Evolutionary conservation across 306 rosid species (phyloP).

Genomic region (Citrullus colocynthis): DNA sequence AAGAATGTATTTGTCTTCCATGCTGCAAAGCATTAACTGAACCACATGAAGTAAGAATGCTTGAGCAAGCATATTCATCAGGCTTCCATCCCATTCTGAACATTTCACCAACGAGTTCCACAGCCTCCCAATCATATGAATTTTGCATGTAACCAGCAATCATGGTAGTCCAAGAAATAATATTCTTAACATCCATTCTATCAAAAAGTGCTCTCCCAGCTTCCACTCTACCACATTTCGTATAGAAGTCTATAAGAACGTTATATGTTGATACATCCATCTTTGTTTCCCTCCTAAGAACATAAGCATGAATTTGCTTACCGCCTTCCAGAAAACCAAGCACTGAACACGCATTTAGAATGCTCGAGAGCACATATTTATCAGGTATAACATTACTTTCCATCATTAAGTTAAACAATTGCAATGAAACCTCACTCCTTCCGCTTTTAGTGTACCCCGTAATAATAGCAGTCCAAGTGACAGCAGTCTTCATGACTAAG

Average conservation of each 20-base stretch:
- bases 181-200: constrained; percentile 33
- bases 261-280: constrained; percentile 60
- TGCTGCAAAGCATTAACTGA: constrained; percentile 39
- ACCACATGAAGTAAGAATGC: constrained; percentile 79
- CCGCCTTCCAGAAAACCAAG: constrained; percentile 58
- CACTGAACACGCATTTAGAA: constrained; percentile 64
- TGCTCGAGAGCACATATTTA: constrained; percentile 61
- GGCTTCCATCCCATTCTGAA: constrained; percentile 40
- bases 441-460: constrained; percentile 57
- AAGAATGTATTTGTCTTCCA: constrained; percentile 78
- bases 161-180: constrained; percentile 86
- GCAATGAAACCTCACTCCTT: constrained; percentile 50
- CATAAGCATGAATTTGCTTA: constrained; percentile 69
- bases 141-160: constrained; percentile 90
- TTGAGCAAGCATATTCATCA: constrained; percentile 68
- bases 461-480: constrained; percentile 78
- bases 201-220: constrained; percentile 42
- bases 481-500: constrained; percentile 31
- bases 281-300: constrained; percentile 43
- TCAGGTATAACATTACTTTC: constrained; percentile 42
- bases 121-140: constrained; percentile 52
- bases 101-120: constrained; percentile 56
- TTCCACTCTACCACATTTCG: constrained; percentile 58
- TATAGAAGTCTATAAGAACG: constrained; percentile 65
- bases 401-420: constrained; percentile 50